phyloP scores from a whole-genome alignment of 2,329 filamentous ascomycete genomes.

The Trichoderma gracile region DNA sequence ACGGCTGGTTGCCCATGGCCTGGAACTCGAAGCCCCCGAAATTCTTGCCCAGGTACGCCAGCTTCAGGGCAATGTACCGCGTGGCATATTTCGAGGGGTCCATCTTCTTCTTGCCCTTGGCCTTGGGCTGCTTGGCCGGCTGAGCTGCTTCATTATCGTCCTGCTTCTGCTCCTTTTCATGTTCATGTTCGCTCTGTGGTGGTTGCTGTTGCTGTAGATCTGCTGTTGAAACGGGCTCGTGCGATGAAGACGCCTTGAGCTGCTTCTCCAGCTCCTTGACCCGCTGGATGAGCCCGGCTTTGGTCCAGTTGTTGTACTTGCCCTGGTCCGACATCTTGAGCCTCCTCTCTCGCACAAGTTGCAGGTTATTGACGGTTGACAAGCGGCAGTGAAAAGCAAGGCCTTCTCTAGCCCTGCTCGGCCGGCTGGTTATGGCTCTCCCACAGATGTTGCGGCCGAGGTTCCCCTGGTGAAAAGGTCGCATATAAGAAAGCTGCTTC shows the following conservation, averaged over 20 bases:
- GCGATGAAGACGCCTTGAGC: conserved; percentile 46
- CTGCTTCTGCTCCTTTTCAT: conserved; percentile 1
- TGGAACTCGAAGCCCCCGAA: conserved; percentile 96
- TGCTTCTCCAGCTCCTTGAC: conserved; percentile 68
- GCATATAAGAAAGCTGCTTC: conserved; percentile 33
- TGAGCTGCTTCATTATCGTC: neutral
- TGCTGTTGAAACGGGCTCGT: neutral
- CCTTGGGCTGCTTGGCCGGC: conserved; percentile 42
- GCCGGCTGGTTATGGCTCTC: conserved; percentile 27
- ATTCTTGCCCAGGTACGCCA: conserved; percentile 86
- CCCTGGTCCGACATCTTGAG: conserved; percentile 37
- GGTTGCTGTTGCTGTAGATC: neutral
- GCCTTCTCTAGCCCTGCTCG: conserved; percentile 13
- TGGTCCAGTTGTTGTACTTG: conserved; percentile 67
- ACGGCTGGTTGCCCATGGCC: conserved; percentile 68
- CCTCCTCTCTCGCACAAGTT: conserved; percentile 6
- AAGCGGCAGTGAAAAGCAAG: conserved; percentile 16
- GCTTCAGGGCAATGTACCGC: conserved; percentile 83
- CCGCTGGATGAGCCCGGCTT: conserved; percentile 65
- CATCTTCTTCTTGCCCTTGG: conserved; percentile 58
- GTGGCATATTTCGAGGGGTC: conserved; percentile 81
- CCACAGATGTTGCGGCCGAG: conserved; percentile 34
- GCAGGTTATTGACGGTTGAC: conserved; percentile 25
- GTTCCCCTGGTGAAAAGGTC: conserved; percentile 31
- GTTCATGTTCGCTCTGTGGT: neutral